Base-by-base conservation (phyloP, 2,329 filamentous ascomycete species). In the Exophiala calicioides region DNA sequence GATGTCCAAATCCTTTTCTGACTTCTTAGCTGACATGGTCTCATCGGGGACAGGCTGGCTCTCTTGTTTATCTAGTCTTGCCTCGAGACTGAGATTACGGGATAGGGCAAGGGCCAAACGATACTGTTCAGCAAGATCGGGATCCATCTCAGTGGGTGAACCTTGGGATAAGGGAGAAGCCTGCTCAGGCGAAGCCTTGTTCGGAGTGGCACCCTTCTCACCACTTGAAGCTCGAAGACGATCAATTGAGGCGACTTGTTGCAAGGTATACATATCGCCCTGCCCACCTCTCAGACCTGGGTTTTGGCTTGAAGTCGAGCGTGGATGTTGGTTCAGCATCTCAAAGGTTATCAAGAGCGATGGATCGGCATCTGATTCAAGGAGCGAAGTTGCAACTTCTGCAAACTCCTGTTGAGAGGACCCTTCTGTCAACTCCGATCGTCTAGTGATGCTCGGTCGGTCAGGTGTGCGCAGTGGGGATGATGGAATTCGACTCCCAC, bases 311-410 rank as follows among this genome's bases (percentile, higher is more conserved):
- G 30, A 24, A 18, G 36, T 18, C 1, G 41, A 37, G 8, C 23
- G 21, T 13, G 18, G 16, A 13, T 15, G 4, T 3, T 27, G n/a
- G n/a, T 26, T 29, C 19, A 47, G 35, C 39, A 47, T 44, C 12
- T 47, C 37, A 35, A 45, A 52, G 9, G 49, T 31, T 18, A 47
- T 21, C 39, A 48, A 42, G 49, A 52, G 49, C 18, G 44, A 40
- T 18, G 40, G 35, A 15, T 52, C 44, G 7, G 41, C 27, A 20
- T 41, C 44, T 13, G 39, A 18, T 20, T 41, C 32, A 16, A 37
- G 10, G 7, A 33, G 12, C 15, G 44, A 41, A 3, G 36, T 30
- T 16, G 33, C 27, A 7, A 52, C 15, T 19, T 45, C 44, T 23
- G 20, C 13, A n/a, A 47, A 41, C 9, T 45, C 40, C 24, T 44